These are phyloP conservation scores for Fragilaria crotonensis DNA, from an alignment of 108 stramenopile species.

Conservation along the genomic window DNA sequence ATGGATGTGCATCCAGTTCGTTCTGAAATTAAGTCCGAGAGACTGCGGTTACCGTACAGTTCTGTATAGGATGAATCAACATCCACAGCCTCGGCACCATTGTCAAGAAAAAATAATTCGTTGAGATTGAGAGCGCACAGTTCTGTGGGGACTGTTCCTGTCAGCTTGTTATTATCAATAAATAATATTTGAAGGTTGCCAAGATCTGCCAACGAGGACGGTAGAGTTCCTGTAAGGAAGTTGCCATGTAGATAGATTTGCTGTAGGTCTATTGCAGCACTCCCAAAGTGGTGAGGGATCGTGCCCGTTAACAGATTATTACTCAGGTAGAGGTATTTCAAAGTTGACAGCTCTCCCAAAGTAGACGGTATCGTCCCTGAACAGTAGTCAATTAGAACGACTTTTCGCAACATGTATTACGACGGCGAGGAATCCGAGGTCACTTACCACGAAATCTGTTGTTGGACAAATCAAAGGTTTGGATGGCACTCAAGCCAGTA, in stretches of 20 bases:
- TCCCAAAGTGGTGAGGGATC: neutral
- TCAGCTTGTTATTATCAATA: constrained; percentile 14
- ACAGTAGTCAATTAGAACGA: too few relatives aligned
- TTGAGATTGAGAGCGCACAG: constrained; percentile 31
- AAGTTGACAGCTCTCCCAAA: neutral
- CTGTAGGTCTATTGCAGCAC: neutral
- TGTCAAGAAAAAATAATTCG: constrained; percentile 13
- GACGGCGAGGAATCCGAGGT: too few relatives aligned
- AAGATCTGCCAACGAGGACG: constrained; percentile 1
- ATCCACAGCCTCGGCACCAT: too few relatives aligned
- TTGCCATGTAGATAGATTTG: constrained; percentile 3
- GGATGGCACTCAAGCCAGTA: neutral
- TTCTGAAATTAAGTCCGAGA: neutral
- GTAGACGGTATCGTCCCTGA: neutral
- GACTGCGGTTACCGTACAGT: too few relatives aligned
- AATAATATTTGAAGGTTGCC: neutral
- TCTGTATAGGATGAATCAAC: too few relatives aligned
- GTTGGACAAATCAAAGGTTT: constrained; percentile 8
- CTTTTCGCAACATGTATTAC: too few relatives aligned
- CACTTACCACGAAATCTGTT: constrained; percentile 8
- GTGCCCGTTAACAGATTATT: constrained; percentile 9
- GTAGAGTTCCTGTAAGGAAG: neutral
- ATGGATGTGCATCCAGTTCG: constrained; percentile 28
- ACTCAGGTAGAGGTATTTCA: neutral
- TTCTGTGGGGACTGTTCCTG: constrained; percentile 16